Percentiles rank a stretch among this genome's conserved stretches.
Conservation (phyloP, 176 grass and related monocot species). For the Triticum monococcum region DNA sequence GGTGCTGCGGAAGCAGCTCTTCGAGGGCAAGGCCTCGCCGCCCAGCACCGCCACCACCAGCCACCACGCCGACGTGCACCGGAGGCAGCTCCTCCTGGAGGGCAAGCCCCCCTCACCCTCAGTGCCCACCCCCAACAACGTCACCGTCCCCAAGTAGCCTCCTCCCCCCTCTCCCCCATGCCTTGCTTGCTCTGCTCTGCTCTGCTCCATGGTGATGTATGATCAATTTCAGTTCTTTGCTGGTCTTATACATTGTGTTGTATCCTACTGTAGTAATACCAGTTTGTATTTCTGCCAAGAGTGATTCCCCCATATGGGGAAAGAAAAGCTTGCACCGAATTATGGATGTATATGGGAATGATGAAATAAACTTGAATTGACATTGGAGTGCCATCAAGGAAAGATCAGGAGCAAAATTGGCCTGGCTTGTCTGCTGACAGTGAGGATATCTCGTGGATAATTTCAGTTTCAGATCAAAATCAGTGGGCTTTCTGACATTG, state of each 20-base stretch:
- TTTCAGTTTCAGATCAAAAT: not conserved
- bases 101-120: not conserved
- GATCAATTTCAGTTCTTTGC: not conserved
- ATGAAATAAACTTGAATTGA: not conserved
- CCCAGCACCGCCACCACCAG: not conserved
- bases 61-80: not conserved
- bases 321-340: not conserved
- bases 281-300: not conserved
- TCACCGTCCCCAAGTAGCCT: conserved; percentile 35
- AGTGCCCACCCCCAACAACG: conserved; percentile 7
- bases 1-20: conserved; percentile 70
- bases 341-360: not conserved
- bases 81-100: conserved; percentile 1
- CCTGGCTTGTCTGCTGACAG: not conserved
- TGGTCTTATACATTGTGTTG: not conserved
- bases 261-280: not conserved
- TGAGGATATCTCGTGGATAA: not conserved
- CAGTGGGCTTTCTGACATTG: not conserved
- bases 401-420: not conserved
- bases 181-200: not conserved
- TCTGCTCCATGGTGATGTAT: not conserved
- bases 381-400: not conserved
- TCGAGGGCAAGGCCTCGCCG: conserved; percentile 38
- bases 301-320: not conserved
- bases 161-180: not conserved